phyloP scores from a whole-genome alignment of 768 basidiomycete genomes.

The Amanita fuliginea region DNA sequence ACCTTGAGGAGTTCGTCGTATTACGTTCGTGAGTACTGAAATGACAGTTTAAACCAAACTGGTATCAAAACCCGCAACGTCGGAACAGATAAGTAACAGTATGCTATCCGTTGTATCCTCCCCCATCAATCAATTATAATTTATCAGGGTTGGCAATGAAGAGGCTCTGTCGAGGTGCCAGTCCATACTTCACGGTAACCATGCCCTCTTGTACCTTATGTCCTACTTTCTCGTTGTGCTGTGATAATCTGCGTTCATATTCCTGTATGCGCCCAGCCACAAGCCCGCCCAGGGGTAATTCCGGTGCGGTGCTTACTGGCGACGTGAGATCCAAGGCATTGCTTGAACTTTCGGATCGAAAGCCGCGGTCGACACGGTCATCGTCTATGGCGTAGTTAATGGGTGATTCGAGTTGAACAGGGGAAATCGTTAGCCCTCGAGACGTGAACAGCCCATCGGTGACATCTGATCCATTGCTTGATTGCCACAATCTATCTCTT shows the following conservation, averaged over 20 bases:
- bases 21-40: neutral
- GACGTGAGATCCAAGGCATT: neutral
- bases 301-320: neutral
- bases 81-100: neutral
- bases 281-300: conserved; percentile 14
- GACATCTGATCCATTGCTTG: neutral
- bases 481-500: conserved; percentile 15
- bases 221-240: conserved; percentile 23
- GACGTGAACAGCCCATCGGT: neutral
- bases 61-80: neutral
- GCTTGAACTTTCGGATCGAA: neutral
- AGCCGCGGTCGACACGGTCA: neutral
- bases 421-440: neutral
- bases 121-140: conserved; percentile 8
- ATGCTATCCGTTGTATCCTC: neutral
- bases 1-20: neutral
- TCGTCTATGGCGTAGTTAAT: neutral
- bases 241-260: conserved; percentile 51
- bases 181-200: conserved; percentile 45
- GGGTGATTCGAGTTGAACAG: neutral
- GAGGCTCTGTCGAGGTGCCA: conserved; percentile 50
- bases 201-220: conserved; percentile 24
- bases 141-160: conserved; percentile 68
- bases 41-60: neutral
- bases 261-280: conserved; percentile 45